phyloP scores from a whole-genome alignment of 2,329 filamentous ascomycete species.

The Paecilomyces variotii region DNA sequence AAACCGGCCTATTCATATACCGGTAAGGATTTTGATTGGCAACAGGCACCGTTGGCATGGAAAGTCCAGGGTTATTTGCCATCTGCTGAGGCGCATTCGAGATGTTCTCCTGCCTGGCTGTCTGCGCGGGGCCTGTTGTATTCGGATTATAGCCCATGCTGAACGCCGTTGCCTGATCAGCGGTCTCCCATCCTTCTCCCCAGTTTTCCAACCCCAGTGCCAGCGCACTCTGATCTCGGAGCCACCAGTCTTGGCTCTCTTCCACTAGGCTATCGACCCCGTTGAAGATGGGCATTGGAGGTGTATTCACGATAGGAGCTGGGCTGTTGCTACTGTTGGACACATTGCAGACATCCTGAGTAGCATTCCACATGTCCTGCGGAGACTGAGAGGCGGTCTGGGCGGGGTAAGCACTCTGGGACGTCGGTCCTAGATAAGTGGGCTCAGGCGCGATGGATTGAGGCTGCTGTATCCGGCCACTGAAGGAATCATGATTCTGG shows the following conservation, averaged over 20 bases:
- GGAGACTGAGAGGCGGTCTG: slow-evolving; percentile 16
- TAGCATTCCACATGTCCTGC: slow-evolving; percentile 27
- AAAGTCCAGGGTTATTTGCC: not conserved
- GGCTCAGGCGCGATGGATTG: slow-evolving; percentile 22
- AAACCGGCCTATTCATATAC: not conserved
- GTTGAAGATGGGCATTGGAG: slow-evolving; percentile 48
- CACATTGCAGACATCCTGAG: slow-evolving; percentile 13
- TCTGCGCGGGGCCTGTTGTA: not conserved
- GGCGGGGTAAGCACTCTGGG: slow-evolving; percentile 12
- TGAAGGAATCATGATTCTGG: slow-evolving; percentile 10
- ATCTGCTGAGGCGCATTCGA: not conserved
- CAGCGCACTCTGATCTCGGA: slow-evolving; percentile 54
- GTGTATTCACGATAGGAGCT: slow-evolving; percentile 33
- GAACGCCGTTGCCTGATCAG: slow-evolving; percentile 9
- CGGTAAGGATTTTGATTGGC: not conserved
- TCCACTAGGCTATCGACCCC: slow-evolving; percentile 53
- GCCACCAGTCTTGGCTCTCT: slow-evolving; percentile 59
- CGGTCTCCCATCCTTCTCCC: slow-evolving; percentile 26
- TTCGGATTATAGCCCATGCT: slow-evolving; percentile 8
- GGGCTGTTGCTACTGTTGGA: slow-evolving; percentile 15
- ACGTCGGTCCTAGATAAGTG: slow-evolving; percentile 22
- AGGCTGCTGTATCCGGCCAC: slow-evolving; percentile 10
- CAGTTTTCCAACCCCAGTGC: slow-evolving; percentile 57
- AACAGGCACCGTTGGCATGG: not conserved
- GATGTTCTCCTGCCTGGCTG: not conserved